Conservation (phyloP, 495 filamentous ascomycete genomes). For the Chaetomium tenue region DNA sequence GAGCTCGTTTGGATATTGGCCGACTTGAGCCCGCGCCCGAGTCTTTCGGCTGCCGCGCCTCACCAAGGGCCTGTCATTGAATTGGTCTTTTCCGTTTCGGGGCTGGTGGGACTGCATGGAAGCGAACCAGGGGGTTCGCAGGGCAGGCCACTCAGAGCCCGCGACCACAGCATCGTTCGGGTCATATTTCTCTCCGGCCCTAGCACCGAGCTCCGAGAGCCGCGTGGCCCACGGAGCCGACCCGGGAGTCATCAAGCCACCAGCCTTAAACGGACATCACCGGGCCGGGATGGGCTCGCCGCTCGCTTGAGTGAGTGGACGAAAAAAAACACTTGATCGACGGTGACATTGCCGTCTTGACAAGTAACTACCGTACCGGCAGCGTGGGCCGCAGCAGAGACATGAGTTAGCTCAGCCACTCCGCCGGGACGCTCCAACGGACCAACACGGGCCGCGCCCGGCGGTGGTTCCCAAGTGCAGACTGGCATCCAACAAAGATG, state of each 20-base stretch:
- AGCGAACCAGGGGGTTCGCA: background rate
- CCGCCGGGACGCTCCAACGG: background rate
- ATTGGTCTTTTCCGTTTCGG: background rate
- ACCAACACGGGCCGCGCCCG: too few species aligned
- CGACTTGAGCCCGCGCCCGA: background rate
- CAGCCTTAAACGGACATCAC: background rate
- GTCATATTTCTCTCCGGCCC: constrained; percentile 30
- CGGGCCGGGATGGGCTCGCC: background rate
- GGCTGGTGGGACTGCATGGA: background rate
- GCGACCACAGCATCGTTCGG: constrained; percentile 8
- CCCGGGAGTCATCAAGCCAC: background rate
- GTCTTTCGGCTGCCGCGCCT: background rate
- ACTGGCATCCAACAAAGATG: too few species aligned
- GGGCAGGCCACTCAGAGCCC: background rate
- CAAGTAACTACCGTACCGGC: background rate
- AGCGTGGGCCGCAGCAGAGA: background rate
- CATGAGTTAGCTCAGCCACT: background rate
- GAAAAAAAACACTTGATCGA: background rate
- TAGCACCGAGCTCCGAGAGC: background rate
- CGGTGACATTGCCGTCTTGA: background rate
- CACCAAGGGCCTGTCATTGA: background rate
- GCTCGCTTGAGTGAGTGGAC: too few species aligned
- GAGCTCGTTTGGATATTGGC: background rate
- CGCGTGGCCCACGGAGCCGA: background rate
- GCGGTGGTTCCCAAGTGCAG: too few species aligned